Conservation (phyloP, 2,329 filamentous ascomycete species). For the Madurella fahalii region DNA sequence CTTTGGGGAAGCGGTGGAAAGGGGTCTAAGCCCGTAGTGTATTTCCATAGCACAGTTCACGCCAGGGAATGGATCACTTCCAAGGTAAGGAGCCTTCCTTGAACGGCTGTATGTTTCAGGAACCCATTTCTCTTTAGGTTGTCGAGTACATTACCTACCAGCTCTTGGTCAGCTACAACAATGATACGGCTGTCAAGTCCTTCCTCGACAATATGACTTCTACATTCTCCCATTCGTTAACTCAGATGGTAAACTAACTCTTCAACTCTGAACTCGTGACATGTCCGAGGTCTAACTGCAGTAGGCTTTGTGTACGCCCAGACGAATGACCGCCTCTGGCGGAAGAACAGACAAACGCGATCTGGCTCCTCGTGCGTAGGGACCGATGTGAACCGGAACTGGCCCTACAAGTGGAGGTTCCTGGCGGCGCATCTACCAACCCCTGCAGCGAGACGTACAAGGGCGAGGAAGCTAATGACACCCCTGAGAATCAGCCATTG, state of each 20-base stretch:
- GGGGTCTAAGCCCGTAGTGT: slow-evolving; percentile 47
- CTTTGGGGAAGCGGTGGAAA: slow-evolving; percentile 46
- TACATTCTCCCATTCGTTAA: slow-evolving; percentile 62
- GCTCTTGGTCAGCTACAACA: slow-evolving; percentile 44
- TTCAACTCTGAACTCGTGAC: not conserved
- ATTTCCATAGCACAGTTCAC: slow-evolving; percentile 57
- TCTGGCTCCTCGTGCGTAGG: slow-evolving; percentile 40
- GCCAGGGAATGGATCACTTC: slow-evolving; percentile 58
- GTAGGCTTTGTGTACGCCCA: slow-evolving; percentile 57
- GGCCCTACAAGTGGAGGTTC: slow-evolving; percentile 52
- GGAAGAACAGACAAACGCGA: slow-evolving; percentile 52
- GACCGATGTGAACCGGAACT: slow-evolving; percentile 57
- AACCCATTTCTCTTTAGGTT: slow-evolving; percentile 34
- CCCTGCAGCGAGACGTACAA: slow-evolving; percentile 49
- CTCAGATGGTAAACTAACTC: slow-evolving; percentile 51
- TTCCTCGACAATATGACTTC: slow-evolving; percentile 62
- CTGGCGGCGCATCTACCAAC: slow-evolving; percentile 47
- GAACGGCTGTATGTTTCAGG: too few species aligned
- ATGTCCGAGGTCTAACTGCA: not conserved
- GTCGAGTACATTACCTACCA: slow-evolving; percentile 51
- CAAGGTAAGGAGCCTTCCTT: too few species aligned
- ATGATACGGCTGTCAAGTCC: slow-evolving; percentile 34
- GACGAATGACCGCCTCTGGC: slow-evolving; percentile 55
- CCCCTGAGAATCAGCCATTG: slow-evolving; percentile 32
- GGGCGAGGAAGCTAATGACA: slow-evolving; percentile 41